Conservation (phyloP, 352 stramenopile genomes). For the Globisporangium irregulare region DNA sequence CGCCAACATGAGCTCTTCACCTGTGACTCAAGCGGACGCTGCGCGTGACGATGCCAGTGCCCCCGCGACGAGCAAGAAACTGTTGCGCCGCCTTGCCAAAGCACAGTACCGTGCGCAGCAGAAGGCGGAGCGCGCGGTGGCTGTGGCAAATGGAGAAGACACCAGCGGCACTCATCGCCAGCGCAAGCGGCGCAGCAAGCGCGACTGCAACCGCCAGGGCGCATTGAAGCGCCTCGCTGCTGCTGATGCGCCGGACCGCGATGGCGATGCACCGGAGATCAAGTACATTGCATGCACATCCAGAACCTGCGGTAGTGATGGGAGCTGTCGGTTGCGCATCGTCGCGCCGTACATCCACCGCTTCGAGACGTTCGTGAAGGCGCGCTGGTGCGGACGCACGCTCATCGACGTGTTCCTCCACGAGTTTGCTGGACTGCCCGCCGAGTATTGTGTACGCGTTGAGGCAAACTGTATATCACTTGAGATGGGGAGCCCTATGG, state of each 20-base stretch:
- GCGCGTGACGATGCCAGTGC: neutral
- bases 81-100: constrained; percentile 44
- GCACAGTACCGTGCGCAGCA: constrained; percentile 32
- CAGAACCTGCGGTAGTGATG: constrained; percentile 18
- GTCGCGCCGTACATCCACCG: constrained; percentile 90
- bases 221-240: constrained; percentile 3
- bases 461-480: neutral
- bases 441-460: constrained; percentile 38
- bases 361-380: constrained; percentile 90
- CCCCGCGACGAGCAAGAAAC: constrained; percentile 38
- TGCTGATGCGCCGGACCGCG: neutral
- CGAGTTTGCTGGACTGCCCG: constrained; percentile 51
- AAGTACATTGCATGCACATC: constrained; percentile 28
- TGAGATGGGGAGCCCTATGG: neutral
- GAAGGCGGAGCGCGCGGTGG: constrained; percentile 25
- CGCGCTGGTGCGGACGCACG: constrained; percentile 81
- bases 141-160: constrained; percentile 10
- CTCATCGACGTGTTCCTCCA: constrained; percentile 82
- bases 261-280: constrained; percentile 18
- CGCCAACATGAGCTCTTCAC: neutral
- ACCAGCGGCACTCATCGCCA: constrained; percentile 10
- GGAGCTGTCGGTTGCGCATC: constrained; percentile 29
- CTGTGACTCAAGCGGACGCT: neutral
- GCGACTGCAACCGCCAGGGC: constrained; percentile 18
- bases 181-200: constrained; percentile 45